Conservation (phyloP, 1,284 basidiomycete species). For the Papiliotrema laurentii region DNA sequence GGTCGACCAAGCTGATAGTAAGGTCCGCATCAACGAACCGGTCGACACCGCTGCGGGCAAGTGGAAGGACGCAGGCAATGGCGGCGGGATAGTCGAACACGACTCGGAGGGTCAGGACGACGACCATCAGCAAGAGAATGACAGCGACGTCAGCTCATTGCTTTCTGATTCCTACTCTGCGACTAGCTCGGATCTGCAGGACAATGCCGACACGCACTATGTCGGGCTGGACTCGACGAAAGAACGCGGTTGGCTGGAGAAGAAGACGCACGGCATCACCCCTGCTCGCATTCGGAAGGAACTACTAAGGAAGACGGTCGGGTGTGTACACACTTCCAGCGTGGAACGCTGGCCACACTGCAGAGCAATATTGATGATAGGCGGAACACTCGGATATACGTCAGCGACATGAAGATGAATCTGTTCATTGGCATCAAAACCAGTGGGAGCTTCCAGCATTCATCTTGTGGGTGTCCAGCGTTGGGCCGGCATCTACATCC, state of each 20-base stretch:
- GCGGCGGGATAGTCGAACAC: slow-evolving; percentile 58
- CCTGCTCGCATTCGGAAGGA: slow-evolving; percentile 56
- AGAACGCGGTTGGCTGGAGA: slow-evolving; percentile 48
- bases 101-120: slow-evolving; percentile 30
- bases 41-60: slow-evolving; percentile 59
- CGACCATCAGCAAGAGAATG: slow-evolving; percentile 9
- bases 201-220: slow-evolving; percentile 56
- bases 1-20: slow-evolving; percentile 6
- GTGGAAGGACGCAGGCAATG: slow-evolving; percentile 62
- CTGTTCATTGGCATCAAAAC: slow-evolving; percentile 67
- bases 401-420: slow-evolving; percentile 55
- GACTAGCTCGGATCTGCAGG: slow-evolving; percentile 30
- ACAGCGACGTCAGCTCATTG: not conserved
- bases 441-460: slow-evolving; percentile 66
- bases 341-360: not conserved
- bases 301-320: slow-evolving; percentile 58
- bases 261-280: slow-evolving; percentile 54
- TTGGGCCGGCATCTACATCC: slow-evolving; percentile 44
- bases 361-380: slow-evolving; percentile 17
- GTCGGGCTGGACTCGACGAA: slow-evolving; percentile 44
- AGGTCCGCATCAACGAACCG: slow-evolving; percentile 56
- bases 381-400: slow-evolving; percentile 67
- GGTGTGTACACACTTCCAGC: no score
- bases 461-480: slow-evolving; percentile 50
- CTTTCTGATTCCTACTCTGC: slow-evolving; percentile 24